Evolutionary conservation across 768 basidiomycete species (phyloP).

Genomic region (Termitomyces sp.): DNA sequence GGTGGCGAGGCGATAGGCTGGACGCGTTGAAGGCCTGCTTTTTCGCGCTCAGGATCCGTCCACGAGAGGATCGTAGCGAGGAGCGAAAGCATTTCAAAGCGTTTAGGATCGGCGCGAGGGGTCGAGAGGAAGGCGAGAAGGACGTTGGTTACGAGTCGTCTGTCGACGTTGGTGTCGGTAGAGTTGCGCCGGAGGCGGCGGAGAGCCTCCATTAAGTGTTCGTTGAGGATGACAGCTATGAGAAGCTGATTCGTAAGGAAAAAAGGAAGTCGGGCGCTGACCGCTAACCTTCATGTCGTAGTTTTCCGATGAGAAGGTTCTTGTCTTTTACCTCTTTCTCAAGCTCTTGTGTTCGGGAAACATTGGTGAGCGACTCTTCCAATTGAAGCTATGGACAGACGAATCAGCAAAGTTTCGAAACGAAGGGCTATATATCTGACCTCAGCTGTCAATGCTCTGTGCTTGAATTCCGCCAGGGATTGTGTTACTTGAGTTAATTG

Average conservation of each 20-base stretch:
- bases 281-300: constrained; percentile 89
- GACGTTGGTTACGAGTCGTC: constrained; percentile 92
- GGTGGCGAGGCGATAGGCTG: constrained; percentile 22
- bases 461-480: constrained; percentile 87
- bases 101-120: constrained; percentile 88
- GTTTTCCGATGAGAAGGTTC: constrained; percentile 88
- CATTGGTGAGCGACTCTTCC: constrained; percentile 67
- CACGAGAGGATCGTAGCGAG: constrained; percentile 90
- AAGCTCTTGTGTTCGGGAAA: constrained; percentile 63
- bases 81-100: constrained; percentile 94
- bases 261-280: constrained; percentile 23
- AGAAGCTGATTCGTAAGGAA: constrained; percentile 4
- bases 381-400: constrained; percentile 53
- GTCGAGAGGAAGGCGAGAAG: constrained; percentile 87
- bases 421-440: constrained; percentile 33
- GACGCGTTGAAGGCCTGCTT: constrained; percentile 77
- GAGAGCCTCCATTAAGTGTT: constrained; percentile 97
- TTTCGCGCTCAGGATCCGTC: constrained; percentile 88
- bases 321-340: constrained; percentile 96
- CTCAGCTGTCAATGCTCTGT: constrained; percentile 85
- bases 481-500: constrained; percentile 69
- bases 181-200: constrained; percentile 86
- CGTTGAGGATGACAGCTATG: constrained; percentile 92
- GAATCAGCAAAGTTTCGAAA: not conserved
- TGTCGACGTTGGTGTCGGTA: constrained; percentile 89